These are phyloP conservation scores for Epichloe baconii DNA, from an alignment of 2,329 filamentous ascomycete genomes.

Conservation along the genomic window DNA sequence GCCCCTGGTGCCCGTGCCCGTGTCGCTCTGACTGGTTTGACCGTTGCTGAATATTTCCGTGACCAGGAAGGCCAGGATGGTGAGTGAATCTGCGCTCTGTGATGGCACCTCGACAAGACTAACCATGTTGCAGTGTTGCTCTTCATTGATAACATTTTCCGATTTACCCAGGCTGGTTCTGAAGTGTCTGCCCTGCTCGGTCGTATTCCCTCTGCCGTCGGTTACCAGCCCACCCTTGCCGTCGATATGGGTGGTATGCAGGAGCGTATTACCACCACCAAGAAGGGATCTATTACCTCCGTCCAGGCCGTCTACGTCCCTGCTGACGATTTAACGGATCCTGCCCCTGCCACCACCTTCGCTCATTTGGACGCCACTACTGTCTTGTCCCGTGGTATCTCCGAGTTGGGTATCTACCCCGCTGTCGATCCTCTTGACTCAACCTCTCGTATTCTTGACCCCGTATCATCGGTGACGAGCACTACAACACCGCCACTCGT, in stretches of 20 bases:
- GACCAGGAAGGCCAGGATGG: slow-evolving; percentile 72
- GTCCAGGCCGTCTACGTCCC: slow-evolving; percentile 99
- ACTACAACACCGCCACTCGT: slow-evolving; percentile 87
- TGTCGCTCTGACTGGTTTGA: slow-evolving; percentile 90
- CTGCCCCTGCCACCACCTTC: slow-evolving; percentile 97
- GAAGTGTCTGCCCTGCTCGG: slow-evolving; percentile 98
- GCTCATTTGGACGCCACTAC: slow-evolving; percentile 99
- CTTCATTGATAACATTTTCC: slow-evolving; percentile 99
- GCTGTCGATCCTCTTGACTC: slow-evolving; percentile 99
- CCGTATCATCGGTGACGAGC: slow-evolving; percentile 94
- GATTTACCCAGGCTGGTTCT: slow-evolving; percentile 99
- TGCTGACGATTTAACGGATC: slow-evolving; percentile 99
- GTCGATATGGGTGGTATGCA: slow-evolving; percentile 99
- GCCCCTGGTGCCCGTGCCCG: slow-evolving; percentile 98
- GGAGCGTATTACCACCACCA: slow-evolving; percentile 99
- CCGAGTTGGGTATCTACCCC: slow-evolving; percentile 99
- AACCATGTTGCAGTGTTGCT: slow-evolving; percentile 57
- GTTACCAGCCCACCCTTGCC: slow-evolving; percentile 98
- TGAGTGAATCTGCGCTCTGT: slow-evolving; percentile 26
- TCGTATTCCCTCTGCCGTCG: slow-evolving; percentile 99
- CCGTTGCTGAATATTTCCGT: slow-evolving; percentile 73
- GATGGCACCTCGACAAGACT: neutral
- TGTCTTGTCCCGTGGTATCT: slow-evolving; percentile 99
- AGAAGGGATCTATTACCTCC: slow-evolving; percentile 98
- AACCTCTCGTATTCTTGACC: slow-evolving; percentile 98